Base-by-base conservation (phyloP, 768 basidiomycete species). In the Trametes punicea region DNA sequence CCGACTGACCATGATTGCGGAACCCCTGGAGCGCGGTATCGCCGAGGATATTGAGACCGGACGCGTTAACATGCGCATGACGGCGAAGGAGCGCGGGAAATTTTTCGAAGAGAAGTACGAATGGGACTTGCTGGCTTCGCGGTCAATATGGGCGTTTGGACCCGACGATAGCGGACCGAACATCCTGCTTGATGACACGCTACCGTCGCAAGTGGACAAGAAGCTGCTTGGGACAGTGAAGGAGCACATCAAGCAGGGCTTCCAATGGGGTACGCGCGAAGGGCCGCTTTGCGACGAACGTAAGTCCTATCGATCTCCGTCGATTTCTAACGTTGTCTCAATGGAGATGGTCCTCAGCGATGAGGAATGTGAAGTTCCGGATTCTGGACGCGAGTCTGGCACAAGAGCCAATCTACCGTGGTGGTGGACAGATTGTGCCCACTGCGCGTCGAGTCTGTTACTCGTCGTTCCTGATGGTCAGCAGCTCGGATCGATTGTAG, bases 81-180 rank as follows among this genome's bases (percentile, higher is more conserved):
- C 91, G 1, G 81, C 90, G 23, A 98, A 98, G 73, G 94, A 98
- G 66, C 80, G 97, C 41, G 97, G 96, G 26, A 88, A 85, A 46
- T 93, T 95, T 76, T 98, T 99, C 73, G 86, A 98, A 72, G 88
- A 92, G 68, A 96, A 93, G 68, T 96, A 98, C 71, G 90, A 95
- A 56, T 99, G 97, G 96, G 97, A 99, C 74, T 73, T 98, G 65
- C 81, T 99, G 56, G 96, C 97, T 1, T 96, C 94, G 40, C 81
- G 97, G 56, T 98, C 95, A 64, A 97, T 99, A 77, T 99, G 97
- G 97, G 94, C 97, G 20, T 99, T 99, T 72, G 97, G 97, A 18
- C 97, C 97, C 3, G 93, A 98, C 62, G 96, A 98, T 41, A 87
- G 84, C 60, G 97, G 97, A 0, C 83, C 96, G 8, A 99, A 99